Base-by-base conservation (phyloP, 495 filamentous ascomycete species). In the Tuber magnatum region DNA sequence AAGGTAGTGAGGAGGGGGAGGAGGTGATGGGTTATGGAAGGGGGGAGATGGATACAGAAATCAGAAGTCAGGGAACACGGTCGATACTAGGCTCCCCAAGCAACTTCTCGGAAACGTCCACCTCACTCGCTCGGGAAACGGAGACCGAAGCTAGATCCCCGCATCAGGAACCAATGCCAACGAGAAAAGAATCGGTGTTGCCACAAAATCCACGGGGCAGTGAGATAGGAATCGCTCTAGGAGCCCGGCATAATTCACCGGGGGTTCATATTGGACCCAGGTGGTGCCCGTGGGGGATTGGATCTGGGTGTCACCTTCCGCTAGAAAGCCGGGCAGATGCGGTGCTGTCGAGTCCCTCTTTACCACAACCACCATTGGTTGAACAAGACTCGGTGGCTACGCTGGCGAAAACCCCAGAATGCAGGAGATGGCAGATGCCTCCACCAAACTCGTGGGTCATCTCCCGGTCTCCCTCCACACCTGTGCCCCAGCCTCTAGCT, bases 211-310 rank as follows among this genome's bases (percentile, higher is more conserved):
- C 56, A 35, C 56, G 56, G 56, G 56, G 18, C 18, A 32, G 56
- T 65, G 56, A 65, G 28, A 65, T 65, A 65, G 56, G 56, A 35
- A 65, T 65, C 32, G 56, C 56, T 65, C 56, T 35, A 35, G 56
- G 56, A 1, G 28, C 14, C 14, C 28, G 28, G 28, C 28, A 35
- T 65, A 35, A 28, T 14, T 65, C 56, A 6, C 4, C 28, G 24
- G n/a, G 51, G n/a, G 51, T 28, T 56, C 48, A 56, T 10, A 12
- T 32, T 56, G 22, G 24, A 16, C 48, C 48, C n/a, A 7, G 3
- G 9, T 10, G 48, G 48, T 10, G 48, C 48, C 22, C 44, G 18
- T 46, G 44, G 44, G 16, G 24, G 22, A 24, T 8, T 61, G 51
- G 28, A 32, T 32, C 51, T 61, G 10, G 16, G n/a, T 32, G 51